Percentiles rank a stretch among this genome's conserved stretches.
phyloP scores from a whole-genome alignment of 805 yeast genomes.

The Candida vartiovaarae region DNA sequence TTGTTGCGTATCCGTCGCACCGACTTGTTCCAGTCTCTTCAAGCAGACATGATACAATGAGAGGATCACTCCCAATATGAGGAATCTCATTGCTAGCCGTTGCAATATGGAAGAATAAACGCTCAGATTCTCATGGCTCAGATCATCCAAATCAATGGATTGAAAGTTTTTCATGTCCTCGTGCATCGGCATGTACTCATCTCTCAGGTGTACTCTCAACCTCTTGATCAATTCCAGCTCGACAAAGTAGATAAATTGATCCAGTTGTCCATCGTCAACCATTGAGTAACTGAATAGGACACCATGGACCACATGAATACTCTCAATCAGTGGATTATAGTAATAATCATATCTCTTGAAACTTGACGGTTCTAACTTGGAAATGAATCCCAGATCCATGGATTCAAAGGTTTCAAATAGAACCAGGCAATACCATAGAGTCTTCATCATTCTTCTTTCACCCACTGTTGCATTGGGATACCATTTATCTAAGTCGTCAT shows the following conservation, averaged over 20 bases:
- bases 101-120: constrained; percentile 8
- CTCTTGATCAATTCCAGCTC: constrained; percentile 7
- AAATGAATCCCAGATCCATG: constrained; percentile 13
- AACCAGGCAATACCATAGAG: constrained; percentile 12
- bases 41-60: constrained; percentile 11
- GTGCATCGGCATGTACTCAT: constrained; percentile 6
- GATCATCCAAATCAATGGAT: constrained; percentile 5
- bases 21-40: constrained; percentile 13
- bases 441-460: constrained; percentile 10
- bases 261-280: constrained; percentile 14
- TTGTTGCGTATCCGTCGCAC: constrained; percentile 3
- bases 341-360: constrained; percentile 13
- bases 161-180: constrained; percentile 6
- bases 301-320: constrained; percentile 10
- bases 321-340: constrained; percentile 9
- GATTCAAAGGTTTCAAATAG: constrained; percentile 11
- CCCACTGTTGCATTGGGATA: constrained; percentile 5
- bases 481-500: constrained; percentile 10
- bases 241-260: constrained; percentile 9
- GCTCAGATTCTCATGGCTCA: constrained; percentile 3
- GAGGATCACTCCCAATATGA: constrained; percentile 5
- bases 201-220: constrained; percentile 6
- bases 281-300: constrained; percentile 11
- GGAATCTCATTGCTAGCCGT: constrained; percentile 7
- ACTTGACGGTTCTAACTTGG: constrained; percentile 12